Conservation (phyloP, 1,284 basidiomycete genomes). For the Fereydounia khargensis region DNA sequence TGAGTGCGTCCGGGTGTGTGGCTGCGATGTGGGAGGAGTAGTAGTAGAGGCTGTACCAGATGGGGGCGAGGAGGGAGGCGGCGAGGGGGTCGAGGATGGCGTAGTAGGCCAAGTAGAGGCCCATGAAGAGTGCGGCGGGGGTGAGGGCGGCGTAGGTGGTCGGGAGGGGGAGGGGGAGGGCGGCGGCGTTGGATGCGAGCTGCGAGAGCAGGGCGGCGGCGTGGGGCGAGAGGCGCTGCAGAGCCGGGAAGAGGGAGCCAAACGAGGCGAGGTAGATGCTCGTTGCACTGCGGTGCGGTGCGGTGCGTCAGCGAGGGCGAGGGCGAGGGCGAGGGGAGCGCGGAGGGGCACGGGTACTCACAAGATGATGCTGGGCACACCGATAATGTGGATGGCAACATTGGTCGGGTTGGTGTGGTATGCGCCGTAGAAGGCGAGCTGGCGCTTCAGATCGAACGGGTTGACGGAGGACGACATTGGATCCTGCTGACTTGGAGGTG, state of each 20-base stretch:
- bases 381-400: slow-evolving; percentile 46
- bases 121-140: slow-evolving; percentile 22
- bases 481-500: neutral
- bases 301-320: neutral
- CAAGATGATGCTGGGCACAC: slow-evolving; percentile 47
- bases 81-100: slow-evolving; percentile 33
- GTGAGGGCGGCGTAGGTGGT: slow-evolving; percentile 29
- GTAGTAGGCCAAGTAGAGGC: slow-evolving; percentile 43
- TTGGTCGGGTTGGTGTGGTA: slow-evolving; percentile 49
- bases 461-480: slow-evolving; percentile 41
- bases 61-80: slow-evolving; percentile 30
- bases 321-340: no score
- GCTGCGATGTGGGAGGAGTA: slow-evolving; percentile 12
- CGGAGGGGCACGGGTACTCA: slow-evolving; percentile 6
- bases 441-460: slow-evolving; percentile 36
- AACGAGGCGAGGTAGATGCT: slow-evolving; percentile 17
- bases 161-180: slow-evolving; percentile 8
- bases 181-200: slow-evolving; percentile 8
- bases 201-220: slow-evolving; percentile 24
- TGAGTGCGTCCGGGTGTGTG: slow-evolving; percentile 17
- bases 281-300: slow-evolving; percentile 15
- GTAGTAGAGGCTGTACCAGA: slow-evolving; percentile 30
- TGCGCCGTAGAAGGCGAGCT: slow-evolving; percentile 50
- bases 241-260: slow-evolving; percentile 19
- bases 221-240: slow-evolving; percentile 20